Percentiles rank a stretch among this genome's conserved stretches.
These are phyloP conservation scores for Collybia sordida DNA, from an alignment of 768 basidiomycete species.

Conservation along the genomic window DNA sequence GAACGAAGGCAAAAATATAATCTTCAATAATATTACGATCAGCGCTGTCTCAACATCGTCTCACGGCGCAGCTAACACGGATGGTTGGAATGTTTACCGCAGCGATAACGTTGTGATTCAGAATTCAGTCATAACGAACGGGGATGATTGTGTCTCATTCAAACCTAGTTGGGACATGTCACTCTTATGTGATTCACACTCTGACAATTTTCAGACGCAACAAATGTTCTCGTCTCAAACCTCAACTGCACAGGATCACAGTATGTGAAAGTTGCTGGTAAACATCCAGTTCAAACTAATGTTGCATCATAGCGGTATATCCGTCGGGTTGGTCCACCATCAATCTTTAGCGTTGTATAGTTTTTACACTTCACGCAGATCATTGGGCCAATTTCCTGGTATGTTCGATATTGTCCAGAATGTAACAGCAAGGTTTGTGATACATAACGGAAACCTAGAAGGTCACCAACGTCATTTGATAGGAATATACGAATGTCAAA, in stretches of 20 bases:
- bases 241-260: conserved; percentile 61
- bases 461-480: background rate
- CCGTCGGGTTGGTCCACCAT: conserved; percentile 36
- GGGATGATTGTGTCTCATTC: conserved; percentile 61
- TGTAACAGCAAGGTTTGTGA: conserved; percentile 45
- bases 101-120: conserved; percentile 47
- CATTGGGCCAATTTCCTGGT: conserved; percentile 54
- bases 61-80: conserved; percentile 46
- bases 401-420: conserved; percentile 63
- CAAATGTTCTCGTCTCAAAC: conserved; percentile 56
- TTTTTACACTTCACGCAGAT: conserved; percentile 30
- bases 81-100: conserved; percentile 67
- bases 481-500: conserved; percentile 62
- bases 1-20: conserved; percentile 45
- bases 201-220: conserved; percentile 33
- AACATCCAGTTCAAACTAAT: background rate
- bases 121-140: conserved; percentile 52
- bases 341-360: background rate
- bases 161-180: conserved; percentile 40
- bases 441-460: background rate
- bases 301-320: conserved; percentile 44
- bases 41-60: conserved; percentile 44
- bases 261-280: conserved; percentile 26
- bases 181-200: background rate
- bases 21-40: conserved; percentile 47